phyloP scores from a whole-genome alignment of 805 yeast species.

The Monosporozyma siamensis region DNA sequence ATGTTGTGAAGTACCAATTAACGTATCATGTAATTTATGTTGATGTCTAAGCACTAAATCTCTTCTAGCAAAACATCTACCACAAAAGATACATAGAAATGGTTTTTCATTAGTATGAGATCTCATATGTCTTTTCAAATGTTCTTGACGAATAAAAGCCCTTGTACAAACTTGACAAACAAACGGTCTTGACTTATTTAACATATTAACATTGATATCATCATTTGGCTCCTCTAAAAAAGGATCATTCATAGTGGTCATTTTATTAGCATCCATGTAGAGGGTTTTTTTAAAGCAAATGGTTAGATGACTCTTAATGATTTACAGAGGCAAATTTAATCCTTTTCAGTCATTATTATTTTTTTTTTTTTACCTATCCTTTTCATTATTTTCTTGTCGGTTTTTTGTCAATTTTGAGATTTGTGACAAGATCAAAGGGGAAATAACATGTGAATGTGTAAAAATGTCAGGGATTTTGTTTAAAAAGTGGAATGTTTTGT shows the following conservation, averaged over 20 bases:
- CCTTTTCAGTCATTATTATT: no score
- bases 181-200: constrained; percentile 76
- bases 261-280: background rate
- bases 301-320: no score
- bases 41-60: constrained; percentile 85
- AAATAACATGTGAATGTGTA: no score
- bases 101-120: constrained; percentile 96
- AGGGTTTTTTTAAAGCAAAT: background rate
- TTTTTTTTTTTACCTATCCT: no score
- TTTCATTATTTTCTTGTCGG: no score
- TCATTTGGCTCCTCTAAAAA: no score
- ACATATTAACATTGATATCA: background rate
- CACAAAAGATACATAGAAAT: constrained; percentile 92
- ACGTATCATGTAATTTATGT: constrained; percentile 70
- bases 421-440: no score
- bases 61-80: constrained; percentile 86
- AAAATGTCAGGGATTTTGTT: no score
- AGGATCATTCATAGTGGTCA: background rate
- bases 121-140: constrained; percentile 85
- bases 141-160: constrained; percentile 92
- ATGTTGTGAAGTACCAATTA: constrained; percentile 20
- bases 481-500: no score
- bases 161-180: constrained; percentile 83
- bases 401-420: no score
- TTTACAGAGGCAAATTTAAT: no score